Conservation (phyloP, 139 green algal genomes). For the Parachlorella kessleri region DNA sequence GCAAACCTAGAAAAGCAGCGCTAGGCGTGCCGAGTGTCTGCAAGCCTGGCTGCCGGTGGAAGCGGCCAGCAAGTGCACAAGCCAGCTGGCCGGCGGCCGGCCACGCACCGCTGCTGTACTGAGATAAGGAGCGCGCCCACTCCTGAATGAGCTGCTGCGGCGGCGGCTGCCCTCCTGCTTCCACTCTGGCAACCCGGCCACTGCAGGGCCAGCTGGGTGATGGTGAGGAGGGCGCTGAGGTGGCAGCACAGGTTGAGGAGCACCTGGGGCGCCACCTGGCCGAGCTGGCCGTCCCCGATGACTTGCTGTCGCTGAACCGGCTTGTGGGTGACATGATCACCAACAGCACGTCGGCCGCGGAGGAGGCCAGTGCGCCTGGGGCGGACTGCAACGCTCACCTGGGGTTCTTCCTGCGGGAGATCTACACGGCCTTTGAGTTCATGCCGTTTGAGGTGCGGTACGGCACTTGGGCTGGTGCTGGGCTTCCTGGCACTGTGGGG, state of each 20-base stretch:
- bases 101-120: neutral
- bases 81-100: no score
- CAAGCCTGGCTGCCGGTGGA: no score
- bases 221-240: neutral
- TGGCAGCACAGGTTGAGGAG: neutral
- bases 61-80: no score
- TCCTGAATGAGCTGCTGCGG: neutral
- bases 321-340: constrained; percentile 10
- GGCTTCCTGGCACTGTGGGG: no score
- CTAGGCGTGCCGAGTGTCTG: no score
- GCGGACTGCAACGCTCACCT: constrained; percentile 8
- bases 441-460: constrained; percentile 27
- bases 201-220: neutral
- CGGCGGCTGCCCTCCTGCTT: neutral
- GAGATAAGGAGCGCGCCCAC: neutral
- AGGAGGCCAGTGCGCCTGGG: neutral
- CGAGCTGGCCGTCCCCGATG: neutral
- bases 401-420: constrained; percentile 14
- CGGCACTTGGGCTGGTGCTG: no score
- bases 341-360: neutral
- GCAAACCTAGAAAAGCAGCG: no score
- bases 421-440: constrained; percentile 4
- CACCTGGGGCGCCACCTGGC: neutral
- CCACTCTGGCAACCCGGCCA: neutral
- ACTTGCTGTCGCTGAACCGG: constrained; percentile 5